Evolutionary conservation across 2,329 filamentous ascomycete species (phyloP), one percentile per base, ranked within the genome.

Genomic region (Arthroderma sp.): DNA sequence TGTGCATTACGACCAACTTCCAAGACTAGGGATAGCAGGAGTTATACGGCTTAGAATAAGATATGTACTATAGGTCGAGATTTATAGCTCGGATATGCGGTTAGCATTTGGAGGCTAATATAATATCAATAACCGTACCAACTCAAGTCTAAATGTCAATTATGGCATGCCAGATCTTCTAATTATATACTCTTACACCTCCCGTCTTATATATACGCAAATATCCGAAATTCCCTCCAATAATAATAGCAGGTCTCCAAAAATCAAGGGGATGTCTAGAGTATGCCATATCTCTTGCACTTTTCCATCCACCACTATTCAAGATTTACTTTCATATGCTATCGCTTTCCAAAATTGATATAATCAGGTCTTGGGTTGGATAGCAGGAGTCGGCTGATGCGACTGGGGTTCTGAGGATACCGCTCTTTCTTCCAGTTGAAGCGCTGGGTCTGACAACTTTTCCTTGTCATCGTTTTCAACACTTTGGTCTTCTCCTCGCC

Each of bases 401-500:
- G n/a, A 13, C 25, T 51, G 15, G 8, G n/a, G 25, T 11, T 31
- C 4, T 9, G 35, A 38, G 3, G 35, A 38, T 13, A 13, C 35
- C 2, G 35, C 35, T 2, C 25, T 17, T 17, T 51, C 44, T 11
- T 33, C 15, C 8, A 13, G 25, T 13, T 31, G 4, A 19, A 15
- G 47, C 28, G 7, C 11, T 51, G n/a, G 23, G 13, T 51, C 15
- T 19, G 25, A n/a, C 25, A 51, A 13, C 6, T 31, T 15, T 31
- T 19, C 25, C n/a, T 51, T 31, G 7, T 51, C 47, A 17, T 17
- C 28, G 4, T 17, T 25, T n/a, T 51, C 47, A 11, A 33, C 23
- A 17, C 6, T n/a, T 33, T 51, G 13, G 5, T 51, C 47, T 0
- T 68, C 75, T 0, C 86, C 86, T 59, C 84, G 83, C 89, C 89